Percentiles rank a stretch among this genome's conserved stretches.
phyloP scores from a whole-genome alignment of 305 asterid species.

The Rubia tinctorum region DNA sequence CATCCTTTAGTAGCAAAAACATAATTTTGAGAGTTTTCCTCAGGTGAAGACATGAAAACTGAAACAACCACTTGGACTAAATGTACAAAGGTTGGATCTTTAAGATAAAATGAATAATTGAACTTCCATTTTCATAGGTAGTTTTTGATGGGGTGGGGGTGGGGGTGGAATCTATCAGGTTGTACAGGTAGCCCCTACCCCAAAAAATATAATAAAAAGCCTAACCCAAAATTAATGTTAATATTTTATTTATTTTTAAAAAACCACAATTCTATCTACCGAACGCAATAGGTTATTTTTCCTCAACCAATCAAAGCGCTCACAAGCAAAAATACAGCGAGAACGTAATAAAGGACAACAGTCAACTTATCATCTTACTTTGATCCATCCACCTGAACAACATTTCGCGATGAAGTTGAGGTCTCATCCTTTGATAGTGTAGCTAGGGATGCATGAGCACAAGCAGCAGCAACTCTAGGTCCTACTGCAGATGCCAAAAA shows the following conservation, averaged over 20 bases:
- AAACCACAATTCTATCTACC: background rate
- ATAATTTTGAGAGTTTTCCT: background rate
- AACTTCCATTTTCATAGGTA: background rate
- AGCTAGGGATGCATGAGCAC: constrained; percentile 93
- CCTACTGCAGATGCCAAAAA: constrained; percentile 94
- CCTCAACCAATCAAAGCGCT: background rate
- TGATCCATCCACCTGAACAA: constrained; percentile 32
- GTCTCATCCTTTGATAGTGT: constrained; percentile 57
- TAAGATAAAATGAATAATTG: background rate
- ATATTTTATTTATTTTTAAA: no score
- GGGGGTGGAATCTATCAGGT: background rate
- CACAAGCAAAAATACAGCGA: background rate
- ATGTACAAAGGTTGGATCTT: background rate
- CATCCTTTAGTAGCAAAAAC: constrained; percentile 20
- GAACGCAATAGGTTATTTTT: background rate
- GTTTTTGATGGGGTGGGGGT: no score
- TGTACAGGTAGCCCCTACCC: background rate
- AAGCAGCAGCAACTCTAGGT: constrained; percentile 99
- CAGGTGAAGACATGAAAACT: background rate
- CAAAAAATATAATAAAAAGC: background rate
- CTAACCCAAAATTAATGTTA: no score
- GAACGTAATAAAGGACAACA: constrained; percentile 1
- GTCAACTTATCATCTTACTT: constrained; percentile 19
- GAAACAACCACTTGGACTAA: background rate
- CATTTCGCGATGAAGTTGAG: constrained; percentile 19